Percentiles rank a stretch among this genome's conserved stretches.
Conservation (phyloP, 306 rosid species). For the Prunus salicina region DNA sequence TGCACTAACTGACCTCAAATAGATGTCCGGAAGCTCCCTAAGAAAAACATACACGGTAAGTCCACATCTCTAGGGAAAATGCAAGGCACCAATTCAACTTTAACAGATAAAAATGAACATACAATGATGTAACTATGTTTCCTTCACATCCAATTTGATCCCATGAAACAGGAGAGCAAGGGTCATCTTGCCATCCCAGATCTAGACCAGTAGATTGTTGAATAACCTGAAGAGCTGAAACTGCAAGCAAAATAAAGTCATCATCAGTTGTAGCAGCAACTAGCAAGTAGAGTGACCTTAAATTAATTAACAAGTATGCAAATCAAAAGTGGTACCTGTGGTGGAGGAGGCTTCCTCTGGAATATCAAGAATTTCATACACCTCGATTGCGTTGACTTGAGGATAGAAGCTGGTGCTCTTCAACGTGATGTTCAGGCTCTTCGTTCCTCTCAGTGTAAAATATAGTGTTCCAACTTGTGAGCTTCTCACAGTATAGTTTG, state of each 20-base stretch:
- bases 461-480: conserved; percentile 63
- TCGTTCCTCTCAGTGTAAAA: conserved; percentile 39
- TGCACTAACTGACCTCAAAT: conserved; percentile 78
- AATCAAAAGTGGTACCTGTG: conserved; percentile 50
- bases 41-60: conserved; percentile 1
- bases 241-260: conserved; percentile 42
- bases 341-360: conserved; percentile 86
- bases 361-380: conserved; percentile 65
- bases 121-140: conserved; percentile 75
- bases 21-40: conserved; percentile 72
- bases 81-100: not conserved
- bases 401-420: conserved; percentile 59
- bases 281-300: not conserved
- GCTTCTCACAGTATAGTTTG: conserved; percentile 57
- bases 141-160: conserved; percentile 75
- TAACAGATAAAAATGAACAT: conserved; percentile 10
- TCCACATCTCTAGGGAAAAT: not conserved
- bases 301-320: not conserved
- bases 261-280: conserved; percentile 16
- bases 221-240: conserved; percentile 83
- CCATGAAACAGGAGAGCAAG: conserved; percentile 84
- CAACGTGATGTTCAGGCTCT: conserved; percentile 62
- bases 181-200: conserved; percentile 94
- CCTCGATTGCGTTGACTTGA: conserved; percentile 89
- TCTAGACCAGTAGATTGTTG: conserved; percentile 78